A percentile compares a stretch with the other conserved stretches of the same genome.
Evolutionary conservation across 1,284 basidiomycete genomes (phyloP).

Genomic region (Cutaneotrichosporon curvatum): DNA sequence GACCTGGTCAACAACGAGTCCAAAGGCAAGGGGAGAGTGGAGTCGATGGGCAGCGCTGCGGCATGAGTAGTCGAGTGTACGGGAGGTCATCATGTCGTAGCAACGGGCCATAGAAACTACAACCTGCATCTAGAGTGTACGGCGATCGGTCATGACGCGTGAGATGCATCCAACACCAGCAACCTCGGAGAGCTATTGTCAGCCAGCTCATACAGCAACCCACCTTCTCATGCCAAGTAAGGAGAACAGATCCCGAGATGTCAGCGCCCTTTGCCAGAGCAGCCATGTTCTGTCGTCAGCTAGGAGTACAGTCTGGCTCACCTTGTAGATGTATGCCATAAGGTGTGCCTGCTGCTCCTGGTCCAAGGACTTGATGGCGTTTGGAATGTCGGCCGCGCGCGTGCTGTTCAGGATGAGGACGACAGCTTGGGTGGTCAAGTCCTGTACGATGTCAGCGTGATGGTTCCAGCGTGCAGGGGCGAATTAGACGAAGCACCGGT

Average conservation of each 20-base stretch:
- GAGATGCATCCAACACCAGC: constrained; percentile 96
- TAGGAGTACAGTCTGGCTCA: constrained; percentile 12
- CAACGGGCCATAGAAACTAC: too few species aligned
- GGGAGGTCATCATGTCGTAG: too few species aligned
- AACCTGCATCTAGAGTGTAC: constrained; percentile 55
- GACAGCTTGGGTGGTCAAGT: constrained; percentile 71
- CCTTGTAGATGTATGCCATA: constrained; percentile 98
- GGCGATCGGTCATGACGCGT: constrained; percentile 91
- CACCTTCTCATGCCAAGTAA: constrained; percentile 96
- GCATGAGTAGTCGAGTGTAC: constrained; percentile 9
- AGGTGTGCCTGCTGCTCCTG: constrained; percentile 80
- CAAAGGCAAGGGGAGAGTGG: constrained; percentile 77
- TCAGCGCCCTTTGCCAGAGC: constrained; percentile 67
- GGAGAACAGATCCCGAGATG: constrained; percentile 76
- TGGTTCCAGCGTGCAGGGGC: too few species aligned
- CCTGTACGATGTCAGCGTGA: constrained; percentile 50
- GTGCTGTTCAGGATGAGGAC: constrained; percentile 92
- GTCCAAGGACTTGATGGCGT: constrained; percentile 65
- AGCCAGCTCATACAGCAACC: constrained; percentile 20
- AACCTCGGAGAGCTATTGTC: constrained; percentile 75
- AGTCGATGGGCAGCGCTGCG: constrained; percentile 53
- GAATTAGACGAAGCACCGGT: too few species aligned
- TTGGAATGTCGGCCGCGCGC: constrained; percentile 78
- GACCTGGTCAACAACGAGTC: constrained; percentile 77
- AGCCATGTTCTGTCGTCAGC: constrained; percentile 24